Base-by-base conservation (phyloP, 345 rosid species). In the Gossypium thurberi region DNA sequence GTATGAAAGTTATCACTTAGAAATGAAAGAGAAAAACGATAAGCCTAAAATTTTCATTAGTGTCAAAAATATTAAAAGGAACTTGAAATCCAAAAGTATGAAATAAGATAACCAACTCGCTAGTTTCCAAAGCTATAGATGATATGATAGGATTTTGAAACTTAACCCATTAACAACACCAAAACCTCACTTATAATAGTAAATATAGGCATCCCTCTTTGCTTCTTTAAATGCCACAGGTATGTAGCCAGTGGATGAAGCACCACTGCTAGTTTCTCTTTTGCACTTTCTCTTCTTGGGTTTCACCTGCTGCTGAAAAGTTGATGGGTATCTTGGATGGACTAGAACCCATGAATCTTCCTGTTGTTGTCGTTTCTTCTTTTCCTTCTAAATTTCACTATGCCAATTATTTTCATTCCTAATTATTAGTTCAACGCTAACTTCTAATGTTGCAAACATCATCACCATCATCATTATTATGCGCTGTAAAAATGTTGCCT, bases 121-220 rank as follows among this genome's bases (percentile, higher is more conserved):
- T 33, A 15, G 66, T 11, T 61, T 61, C 13, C 21, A 61, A 61
- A 61, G 66, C 17, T 17, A 2, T 11, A 20, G 3, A 60, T 26
- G 21, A n/a, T 4, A 17, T 10, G 48, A 63, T 43, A 18, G 10
- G 25, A 42, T 25, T 28, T 0, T 11, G 50, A 64, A 4, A 43
- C 51, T n/a, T 17, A 51, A 15, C 21, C 6, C n/a, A 17, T 51
- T 48, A 48, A 11, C n/a, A 15, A 51, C 25, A 53, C 59, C 11
- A 20, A 56, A 56, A 20, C 4, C 26, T 17, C 23, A 65, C 6
- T 20, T 14, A 2, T 20, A 65, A 12, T 44, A 72, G 42, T 46
- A 72, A 25, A 44, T 44, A 28, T 71, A 71, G 37, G 17, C 67
- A 59, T 72, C 75, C 17, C 17, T 72, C 75, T 59, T 72, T 4